Base-by-base conservation (phyloP, 768 basidiomycete genomes). In the Punctularia strigosozonata region DNA sequence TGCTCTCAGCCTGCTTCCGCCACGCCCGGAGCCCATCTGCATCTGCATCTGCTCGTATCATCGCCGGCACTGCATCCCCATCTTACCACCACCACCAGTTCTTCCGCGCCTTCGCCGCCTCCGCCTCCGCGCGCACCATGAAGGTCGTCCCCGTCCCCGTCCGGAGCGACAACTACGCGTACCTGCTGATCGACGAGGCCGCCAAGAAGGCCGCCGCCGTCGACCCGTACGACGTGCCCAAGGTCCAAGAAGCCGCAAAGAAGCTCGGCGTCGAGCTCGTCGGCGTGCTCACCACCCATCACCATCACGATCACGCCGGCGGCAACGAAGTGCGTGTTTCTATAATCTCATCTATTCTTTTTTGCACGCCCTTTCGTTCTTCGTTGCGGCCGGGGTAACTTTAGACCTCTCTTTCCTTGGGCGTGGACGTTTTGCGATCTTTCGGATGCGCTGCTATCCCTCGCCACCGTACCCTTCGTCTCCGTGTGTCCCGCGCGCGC, bases 221-320 rank as follows among this genome's bases (percentile, higher is more conserved):
- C 43, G 89, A 91, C 55, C 77, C 82, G 0, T 90, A 69, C 53
- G 84, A 90, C 48, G 73, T 87, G 0, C 53, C 68, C 31, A 85
- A 79, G 52, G 75, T 91, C 3, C 52, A 66, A 25, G 71, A 65
- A 0, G 75, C 71, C 1, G 89, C 85, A 2, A 59, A 75, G 31
- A 58, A 62, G 7, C 69, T 73, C 26, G 75, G 67, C 6, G 80
- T 88, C 19, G 54, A 69, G 33, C 68, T 91, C 41, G 66, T 84
- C 25, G 79, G 83, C 28, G 71, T 63, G 18, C 68, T 98, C 48
- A 95, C 89, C 10, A 98, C 94, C 2, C 94, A 95, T 59, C 88
- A 91, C 57, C 92, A 95, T 57, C 50, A 68, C 46, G 92, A 97
- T 62, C 90, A 91, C 56, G 80, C 78, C 46, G 87, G 86, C 15